phyloP scores from a whole-genome alignment of 345 rosid genomes.

The Excoecaria agallocha region DNA sequence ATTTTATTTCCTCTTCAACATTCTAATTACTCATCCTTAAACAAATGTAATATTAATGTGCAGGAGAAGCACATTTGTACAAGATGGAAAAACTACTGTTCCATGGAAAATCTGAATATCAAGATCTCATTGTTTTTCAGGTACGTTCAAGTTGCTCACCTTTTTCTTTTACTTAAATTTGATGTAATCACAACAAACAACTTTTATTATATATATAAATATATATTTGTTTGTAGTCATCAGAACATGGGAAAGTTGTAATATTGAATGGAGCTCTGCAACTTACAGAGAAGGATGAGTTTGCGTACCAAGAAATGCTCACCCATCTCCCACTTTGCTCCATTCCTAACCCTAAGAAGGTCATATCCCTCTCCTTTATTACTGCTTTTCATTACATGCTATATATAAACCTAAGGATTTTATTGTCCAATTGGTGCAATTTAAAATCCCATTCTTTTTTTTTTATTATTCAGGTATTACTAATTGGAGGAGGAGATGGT shows the following conservation, averaged over 20 bases:
- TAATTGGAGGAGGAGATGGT: slow-evolving; percentile 85
- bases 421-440: too few species aligned
- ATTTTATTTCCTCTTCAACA: too few species aligned
- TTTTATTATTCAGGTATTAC: slow-evolving; percentile 48
- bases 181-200: too few species aligned
- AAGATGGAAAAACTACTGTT: slow-evolving; percentile 23
- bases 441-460: too few species aligned
- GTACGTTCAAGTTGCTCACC: neutral
- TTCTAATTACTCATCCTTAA: neutral
- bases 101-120: slow-evolving; percentile 18
- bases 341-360: slow-evolving; percentile 72
- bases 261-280: slow-evolving; percentile 74
- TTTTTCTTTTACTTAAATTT: too few species aligned
- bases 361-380: slow-evolving; percentile 8
- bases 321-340: slow-evolving; percentile 86
- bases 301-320: slow-evolving; percentile 75
- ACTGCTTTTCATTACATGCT: too few species aligned
- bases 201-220: too few species aligned
- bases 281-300: slow-evolving; percentile 75
- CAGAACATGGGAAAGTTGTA: slow-evolving; percentile 66
- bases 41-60: too few species aligned
- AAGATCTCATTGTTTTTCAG: slow-evolving; percentile 22
- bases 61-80: slow-evolving; percentile 24
- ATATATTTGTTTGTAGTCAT: slow-evolving; percentile 42
- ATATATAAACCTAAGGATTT: too few species aligned